phyloP scores from a whole-genome alignment of 2,329 filamentous ascomycete genomes.

The Diaporthe batatas region DNA sequence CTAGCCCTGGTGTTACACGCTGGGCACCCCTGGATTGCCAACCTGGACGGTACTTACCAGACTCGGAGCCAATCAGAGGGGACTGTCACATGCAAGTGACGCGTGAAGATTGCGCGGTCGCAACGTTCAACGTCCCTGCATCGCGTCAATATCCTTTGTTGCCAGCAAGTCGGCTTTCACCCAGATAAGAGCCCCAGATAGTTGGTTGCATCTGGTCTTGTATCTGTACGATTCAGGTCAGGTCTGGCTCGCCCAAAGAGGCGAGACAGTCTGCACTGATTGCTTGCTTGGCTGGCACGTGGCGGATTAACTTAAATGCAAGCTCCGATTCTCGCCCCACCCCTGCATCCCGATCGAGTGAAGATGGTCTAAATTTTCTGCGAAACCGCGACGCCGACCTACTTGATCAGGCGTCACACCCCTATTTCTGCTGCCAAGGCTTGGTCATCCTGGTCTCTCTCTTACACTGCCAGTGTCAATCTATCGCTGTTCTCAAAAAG shows the following conservation, averaged over 20 bases:
- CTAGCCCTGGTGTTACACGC: too few relatives aligned
- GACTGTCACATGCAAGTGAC: constrained; percentile 12
- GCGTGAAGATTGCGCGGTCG: constrained; percentile 4
- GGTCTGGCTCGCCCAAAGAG: not conserved
- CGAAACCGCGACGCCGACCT: constrained; percentile 1
- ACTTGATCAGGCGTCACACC: constrained; percentile 10
- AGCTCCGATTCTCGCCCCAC: constrained; percentile 11
- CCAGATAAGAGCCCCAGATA: not conserved
- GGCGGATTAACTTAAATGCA: constrained; percentile 33
- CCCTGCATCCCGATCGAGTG: not conserved
- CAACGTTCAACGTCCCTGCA: not conserved
- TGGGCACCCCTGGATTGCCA: not conserved
- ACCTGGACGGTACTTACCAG: too few relatives aligned
- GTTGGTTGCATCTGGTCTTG: not conserved
- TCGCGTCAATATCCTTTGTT: not conserved
- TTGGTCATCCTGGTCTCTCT: not conserved
- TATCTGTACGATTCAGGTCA: not conserved
- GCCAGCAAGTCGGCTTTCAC: not conserved
- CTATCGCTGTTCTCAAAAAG: not conserved
- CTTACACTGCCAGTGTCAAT: not conserved
- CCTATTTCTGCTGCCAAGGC: not conserved
- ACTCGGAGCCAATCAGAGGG: constrained; percentile 1
- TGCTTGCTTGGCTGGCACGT: constrained; percentile 2
- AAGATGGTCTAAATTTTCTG: constrained; percentile 27
- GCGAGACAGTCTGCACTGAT: not conserved